Evolutionary conservation across 2,329 filamentous ascomycete genomes (phyloP), one percentile per base, ranked within the genome.

Genomic region (Fusarium pseudograminearum): DNA sequence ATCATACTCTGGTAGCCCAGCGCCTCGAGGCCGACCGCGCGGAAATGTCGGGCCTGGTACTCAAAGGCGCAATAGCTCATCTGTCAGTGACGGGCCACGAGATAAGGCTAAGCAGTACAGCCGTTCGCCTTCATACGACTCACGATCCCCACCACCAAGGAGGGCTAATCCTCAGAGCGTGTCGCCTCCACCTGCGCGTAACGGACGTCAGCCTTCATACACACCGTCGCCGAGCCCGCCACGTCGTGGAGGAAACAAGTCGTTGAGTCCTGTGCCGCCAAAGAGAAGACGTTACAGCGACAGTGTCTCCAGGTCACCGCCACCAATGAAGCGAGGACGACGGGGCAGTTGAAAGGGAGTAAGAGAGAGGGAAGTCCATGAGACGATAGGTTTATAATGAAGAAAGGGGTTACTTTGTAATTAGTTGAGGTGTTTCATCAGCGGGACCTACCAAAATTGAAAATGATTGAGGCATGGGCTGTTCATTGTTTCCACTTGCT

Each of bases 61-160:
- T 9, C 41, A 71, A 33, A 63, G 74, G 26, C 74, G 78, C 34
- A 79, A 78, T 61, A 80, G 77, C 70, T 80, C 79, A 3, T 80
- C 79, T 2, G 68, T 75, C 24, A 78, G 78, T 59, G 73, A 71
- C 31, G 74, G 64, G 16, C 76, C 74, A 5, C 70, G 74, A 20
- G 74, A 72, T 58, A 72, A 69, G 42, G 45, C 58, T 26, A 69
- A 56, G 47, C 69, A 67, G 26, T 65, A 74, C 34, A 76, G 71
- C 24, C 76, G 76, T 18, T 79, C 78, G 5, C 74, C 76, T 20
- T 79, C 78, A 20, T 76, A 76, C n/a, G 70, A 74, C 50, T 78
- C 77, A 18, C 67, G 70, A 38, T 78, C 74, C 18, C 76, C 76
- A 9, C 72, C 76, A 22, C 74, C 70, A 31, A 70, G 62, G 24